These are phyloP conservation scores for Parasitella parasitica DNA, from an alignment of 371 early-diverging fungal species.

Conservation along the genomic window DNA sequence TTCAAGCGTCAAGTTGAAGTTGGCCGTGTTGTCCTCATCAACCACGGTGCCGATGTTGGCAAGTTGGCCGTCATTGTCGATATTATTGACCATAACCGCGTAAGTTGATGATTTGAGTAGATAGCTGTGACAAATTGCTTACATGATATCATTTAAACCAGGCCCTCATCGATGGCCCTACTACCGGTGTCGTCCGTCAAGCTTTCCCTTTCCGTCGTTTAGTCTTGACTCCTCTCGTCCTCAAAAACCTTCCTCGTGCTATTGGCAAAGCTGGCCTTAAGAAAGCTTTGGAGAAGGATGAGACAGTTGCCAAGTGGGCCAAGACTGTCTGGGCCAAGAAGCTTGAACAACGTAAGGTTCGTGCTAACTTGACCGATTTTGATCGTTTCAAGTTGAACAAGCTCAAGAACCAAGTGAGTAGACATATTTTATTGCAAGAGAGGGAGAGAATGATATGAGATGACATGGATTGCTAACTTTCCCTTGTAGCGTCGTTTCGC, in stretches of 20 bases:
- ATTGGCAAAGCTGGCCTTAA: slow-evolving; percentile 76
- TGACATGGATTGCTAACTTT: neutral
- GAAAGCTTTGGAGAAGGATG: slow-evolving; percentile 85
- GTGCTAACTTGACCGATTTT: slow-evolving; percentile 89
- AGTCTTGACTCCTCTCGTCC: slow-evolving; percentile 85
- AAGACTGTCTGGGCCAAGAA: slow-evolving; percentile 95
- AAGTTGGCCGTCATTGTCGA: slow-evolving; percentile 98
- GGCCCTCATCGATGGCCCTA: slow-evolving; percentile 97
- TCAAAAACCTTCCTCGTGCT: slow-evolving; percentile 87
- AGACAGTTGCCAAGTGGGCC: slow-evolving; percentile 77
- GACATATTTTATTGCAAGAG: neutral
- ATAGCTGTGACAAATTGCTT: neutral
- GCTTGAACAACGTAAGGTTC: slow-evolving; percentile 76
- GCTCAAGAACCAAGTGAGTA: slow-evolving; percentile 77
- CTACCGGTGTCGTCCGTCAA: slow-evolving; percentile 92
- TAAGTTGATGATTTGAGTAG: slow-evolving; percentile 22
- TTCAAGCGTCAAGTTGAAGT: slow-evolving; percentile 96
- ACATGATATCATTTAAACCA: slow-evolving; percentile 14
- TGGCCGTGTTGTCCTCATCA: slow-evolving; percentile 97
- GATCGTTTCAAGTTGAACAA: slow-evolving; percentile 95
- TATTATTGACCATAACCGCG: slow-evolving; percentile 98
- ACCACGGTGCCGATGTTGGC: slow-evolving; percentile 90
- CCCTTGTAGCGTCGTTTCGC: slow-evolving; percentile 44
- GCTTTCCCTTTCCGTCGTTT: slow-evolving; percentile 84
- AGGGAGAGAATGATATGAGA: neutral